Base-by-base conservation (phyloP, 306 rosid genomes). In the Cucurbita pepo region DNA sequence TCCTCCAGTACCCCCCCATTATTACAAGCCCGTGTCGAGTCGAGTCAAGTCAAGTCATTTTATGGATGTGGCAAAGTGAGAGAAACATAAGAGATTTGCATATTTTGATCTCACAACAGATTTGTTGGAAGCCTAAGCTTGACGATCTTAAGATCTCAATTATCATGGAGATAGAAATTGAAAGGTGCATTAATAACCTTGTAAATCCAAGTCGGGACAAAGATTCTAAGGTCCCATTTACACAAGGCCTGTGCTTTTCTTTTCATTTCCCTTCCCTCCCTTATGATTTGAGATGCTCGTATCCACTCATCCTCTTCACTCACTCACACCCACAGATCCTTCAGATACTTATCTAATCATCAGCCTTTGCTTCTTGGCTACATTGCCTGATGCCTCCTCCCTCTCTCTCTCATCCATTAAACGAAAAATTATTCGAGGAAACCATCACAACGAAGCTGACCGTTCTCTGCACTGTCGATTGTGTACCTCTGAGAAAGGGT, bases 401-500 rank as follows among this genome's bases (percentile, higher is more conserved):
- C 25, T 1, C 25, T 25, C 25, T 25, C 75, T 71, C 80, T 53
- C 59, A 72, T 83, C 80, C 74, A 85, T 77, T 81, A 85, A 83
- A 18, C n/a, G 7, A 66, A 2, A 16, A 53, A 53, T 53, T 53
- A 53, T 53, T 53, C 1, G 10, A 16, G 0, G 22, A 53, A 21
- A n/a, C 22, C n/a, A 4, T 0, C 16, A 51, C 55, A 15, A 51
- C 15, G 8, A 7, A 8, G 10, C 25, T 25, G 25, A 25, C 25
- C 25, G 25, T 1, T 25, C 10, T 41, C 10, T 41, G 10, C 45
- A 8, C 10, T 43, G 13, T 10, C 3, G 10, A 12, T 9, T 45
- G 12, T 12, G 25, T 30, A 30, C 34, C 34, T 30, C 1, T 30
- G 34, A 30, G 34, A 30, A 30, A 30, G 3, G 2, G 30, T 25